Conservation (phyloP, 1,139 yeast genomes). For the Blastobotrys indianensis region DNA sequence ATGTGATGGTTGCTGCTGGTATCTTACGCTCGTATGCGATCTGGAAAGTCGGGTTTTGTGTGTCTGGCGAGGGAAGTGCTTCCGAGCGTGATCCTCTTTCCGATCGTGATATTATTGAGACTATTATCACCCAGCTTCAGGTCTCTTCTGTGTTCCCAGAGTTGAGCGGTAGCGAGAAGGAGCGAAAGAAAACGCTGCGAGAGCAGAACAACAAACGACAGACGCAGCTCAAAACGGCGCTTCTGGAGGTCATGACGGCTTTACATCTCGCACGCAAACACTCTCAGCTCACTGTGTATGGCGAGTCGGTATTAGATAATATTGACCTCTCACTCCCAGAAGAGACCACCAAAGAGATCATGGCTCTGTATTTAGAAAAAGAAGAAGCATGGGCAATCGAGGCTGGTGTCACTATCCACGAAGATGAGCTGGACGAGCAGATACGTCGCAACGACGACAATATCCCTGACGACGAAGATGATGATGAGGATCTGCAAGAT, state of each 20-base stretch:
- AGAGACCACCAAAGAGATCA: constrained; percentile 14
- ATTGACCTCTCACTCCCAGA: constrained; percentile 9
- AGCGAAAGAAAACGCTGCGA: constrained; percentile 5
- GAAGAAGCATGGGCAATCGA: constrained; percentile 19
- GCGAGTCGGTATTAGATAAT: constrained; percentile 7
- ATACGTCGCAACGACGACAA: constrained; percentile 6
- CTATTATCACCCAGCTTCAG: constrained; percentile 6
- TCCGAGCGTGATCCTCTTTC: constrained; percentile 2
- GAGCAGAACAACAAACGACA: constrained; percentile 6
- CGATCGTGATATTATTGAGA: constrained; percentile 1
- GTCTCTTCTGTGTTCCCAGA: constrained; percentile 7
- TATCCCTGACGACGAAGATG: constrained; percentile 9
- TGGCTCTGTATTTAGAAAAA: constrained; percentile 20
- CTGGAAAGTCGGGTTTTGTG: constrained; percentile 21
- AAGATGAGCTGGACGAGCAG: constrained; percentile 12
- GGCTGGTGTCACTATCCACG: constrained; percentile 13
- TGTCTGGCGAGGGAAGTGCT: constrained; percentile 2
- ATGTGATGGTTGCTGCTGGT: constrained; percentile 1
- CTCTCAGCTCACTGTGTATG: constrained; percentile 9
- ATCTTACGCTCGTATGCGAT: constrained; percentile 21
- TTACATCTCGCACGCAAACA: constrained; percentile 13
- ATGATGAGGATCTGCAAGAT: constrained; percentile 8
- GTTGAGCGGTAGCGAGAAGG: background rate
- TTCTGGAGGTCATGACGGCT: constrained; percentile 18
- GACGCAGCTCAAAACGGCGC: constrained; percentile 12